Conservation (phyloP, 1,284 basidiomycete species). For the Mycena sp. region DNA sequence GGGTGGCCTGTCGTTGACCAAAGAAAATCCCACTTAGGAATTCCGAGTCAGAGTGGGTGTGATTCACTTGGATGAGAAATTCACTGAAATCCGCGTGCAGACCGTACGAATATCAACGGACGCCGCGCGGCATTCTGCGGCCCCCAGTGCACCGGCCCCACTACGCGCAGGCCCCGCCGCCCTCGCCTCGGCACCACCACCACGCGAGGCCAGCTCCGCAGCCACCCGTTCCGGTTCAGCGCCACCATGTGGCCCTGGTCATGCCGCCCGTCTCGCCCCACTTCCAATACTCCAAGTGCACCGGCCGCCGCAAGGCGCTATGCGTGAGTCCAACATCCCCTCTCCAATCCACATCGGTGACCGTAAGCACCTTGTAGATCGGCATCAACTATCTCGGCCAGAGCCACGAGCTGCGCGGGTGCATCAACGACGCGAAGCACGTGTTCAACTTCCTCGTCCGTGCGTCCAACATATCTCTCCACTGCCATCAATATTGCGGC, state of each 20-base stretch:
- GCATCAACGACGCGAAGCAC: constrained; percentile 90
- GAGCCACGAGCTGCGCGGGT: constrained; percentile 73
- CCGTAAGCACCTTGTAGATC: constrained; percentile 54
- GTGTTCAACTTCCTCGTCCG: constrained; percentile 72
- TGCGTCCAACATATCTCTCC: no score
- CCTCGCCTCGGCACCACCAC: neutral
- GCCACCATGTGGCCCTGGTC: neutral
- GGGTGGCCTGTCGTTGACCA: neutral
- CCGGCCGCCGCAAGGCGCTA: constrained; percentile 81
- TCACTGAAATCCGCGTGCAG: neutral
- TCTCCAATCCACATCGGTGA: no score
- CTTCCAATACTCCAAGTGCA: constrained; percentile 90
- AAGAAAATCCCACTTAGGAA: neutral
- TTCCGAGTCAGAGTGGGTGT: constrained; percentile 6
- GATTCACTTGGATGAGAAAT: neutral
- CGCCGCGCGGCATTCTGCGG: constrained; percentile 16
- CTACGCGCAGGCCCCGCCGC: neutral
- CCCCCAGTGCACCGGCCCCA: neutral
- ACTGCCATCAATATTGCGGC: no score
- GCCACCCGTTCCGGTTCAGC: neutral
- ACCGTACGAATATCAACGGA: constrained; percentile 9
- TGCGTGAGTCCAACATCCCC: constrained; percentile 58
- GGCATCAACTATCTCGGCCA: constrained; percentile 87
- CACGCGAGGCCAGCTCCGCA: neutral
- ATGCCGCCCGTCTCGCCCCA: constrained; percentile 50